A percentile compares a stretch with the other conserved stretches of the same genome.
These are phyloP conservation scores for Murraya koenigii DNA, from an alignment of 345 rosid genomes.

Conservation along the genomic window DNA sequence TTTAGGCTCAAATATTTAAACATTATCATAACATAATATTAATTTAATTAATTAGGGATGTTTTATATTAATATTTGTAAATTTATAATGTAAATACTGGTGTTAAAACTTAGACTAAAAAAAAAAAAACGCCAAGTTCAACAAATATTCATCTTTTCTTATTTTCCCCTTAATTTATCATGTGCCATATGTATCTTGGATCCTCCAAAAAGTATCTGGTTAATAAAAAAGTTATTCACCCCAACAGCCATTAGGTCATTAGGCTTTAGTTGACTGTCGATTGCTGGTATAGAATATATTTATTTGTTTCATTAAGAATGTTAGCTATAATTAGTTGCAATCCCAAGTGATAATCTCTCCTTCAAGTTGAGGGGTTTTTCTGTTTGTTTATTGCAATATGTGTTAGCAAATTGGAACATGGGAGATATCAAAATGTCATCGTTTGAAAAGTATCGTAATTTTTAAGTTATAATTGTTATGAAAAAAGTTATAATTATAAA, in stretches of 20 bases:
- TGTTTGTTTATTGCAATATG: neutral
- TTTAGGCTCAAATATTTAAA: no score
- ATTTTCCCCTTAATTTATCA: neutral
- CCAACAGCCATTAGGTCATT: neutral
- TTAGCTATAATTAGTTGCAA: neutral
- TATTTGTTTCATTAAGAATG: no score
- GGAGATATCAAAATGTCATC: neutral
- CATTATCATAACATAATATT: neutral
- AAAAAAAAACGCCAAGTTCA: no score
- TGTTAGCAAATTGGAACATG: neutral
- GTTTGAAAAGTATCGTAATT: no score
- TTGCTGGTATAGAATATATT: neutral
- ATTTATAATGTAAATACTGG: no score
- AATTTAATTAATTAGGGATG: no score
- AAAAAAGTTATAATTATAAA: no score
- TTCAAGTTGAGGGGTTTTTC: neutral
- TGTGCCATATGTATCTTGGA: neutral
- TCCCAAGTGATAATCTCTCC: neutral
- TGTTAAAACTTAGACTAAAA: no score
- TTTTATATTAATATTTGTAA: no score
- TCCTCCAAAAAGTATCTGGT: neutral
- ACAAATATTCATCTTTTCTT: neutral
- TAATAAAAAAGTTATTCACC: no score
- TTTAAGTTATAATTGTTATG: no score
- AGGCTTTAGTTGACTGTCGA: neutral